phyloP scores from a whole-genome alignment of 2,329 filamentous ascomycete genomes.

The Neocucurbitaria cava region DNA sequence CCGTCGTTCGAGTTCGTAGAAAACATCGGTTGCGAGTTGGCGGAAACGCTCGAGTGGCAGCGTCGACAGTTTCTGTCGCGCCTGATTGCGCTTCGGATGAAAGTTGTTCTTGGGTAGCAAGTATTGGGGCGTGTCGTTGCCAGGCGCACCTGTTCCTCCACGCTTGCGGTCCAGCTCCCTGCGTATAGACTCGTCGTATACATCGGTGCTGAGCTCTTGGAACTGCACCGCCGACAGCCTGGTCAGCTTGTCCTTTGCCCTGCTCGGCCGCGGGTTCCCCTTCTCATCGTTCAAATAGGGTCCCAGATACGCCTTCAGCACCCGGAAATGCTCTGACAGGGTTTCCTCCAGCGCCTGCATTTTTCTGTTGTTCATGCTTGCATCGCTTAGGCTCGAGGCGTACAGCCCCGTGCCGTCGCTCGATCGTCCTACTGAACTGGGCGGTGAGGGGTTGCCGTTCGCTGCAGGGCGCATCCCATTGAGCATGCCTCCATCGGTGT shows the following conservation, averaged over 20 bases:
- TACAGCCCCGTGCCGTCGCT: conserved; percentile 78
- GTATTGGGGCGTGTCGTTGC: conserved; percentile 60
- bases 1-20: conserved; percentile 88
- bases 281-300: conserved; percentile 76
- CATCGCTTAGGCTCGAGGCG: conserved; percentile 59
- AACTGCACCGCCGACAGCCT: conserved; percentile 92
- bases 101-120: conserved; percentile 87
- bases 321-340: conserved; percentile 80
- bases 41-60: conserved; percentile 86
- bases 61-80: conserved; percentile 92
- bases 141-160: conserved; percentile 56
- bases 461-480: conserved; percentile 57
- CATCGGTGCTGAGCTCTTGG: conserved; percentile 95
- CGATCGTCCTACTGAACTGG: conserved; percentile 84
- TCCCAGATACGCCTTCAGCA: conserved; percentile 78
- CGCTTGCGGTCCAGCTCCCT: conserved; percentile 70
- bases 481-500: conserved; percentile 56
- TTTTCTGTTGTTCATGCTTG: conserved; percentile 65
- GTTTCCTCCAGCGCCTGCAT: conserved; percentile 69
- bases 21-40: conserved; percentile 94
- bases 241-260: conserved; percentile 92
- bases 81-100: conserved; percentile 96
- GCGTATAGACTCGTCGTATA: conserved; percentile 91
- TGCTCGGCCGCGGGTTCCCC: conserved; percentile 77
- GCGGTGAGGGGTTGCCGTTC: conserved; percentile 75